Conservation (phyloP, 2,329 filamentous ascomycete genomes). For the Diplodia sapinea region DNA sequence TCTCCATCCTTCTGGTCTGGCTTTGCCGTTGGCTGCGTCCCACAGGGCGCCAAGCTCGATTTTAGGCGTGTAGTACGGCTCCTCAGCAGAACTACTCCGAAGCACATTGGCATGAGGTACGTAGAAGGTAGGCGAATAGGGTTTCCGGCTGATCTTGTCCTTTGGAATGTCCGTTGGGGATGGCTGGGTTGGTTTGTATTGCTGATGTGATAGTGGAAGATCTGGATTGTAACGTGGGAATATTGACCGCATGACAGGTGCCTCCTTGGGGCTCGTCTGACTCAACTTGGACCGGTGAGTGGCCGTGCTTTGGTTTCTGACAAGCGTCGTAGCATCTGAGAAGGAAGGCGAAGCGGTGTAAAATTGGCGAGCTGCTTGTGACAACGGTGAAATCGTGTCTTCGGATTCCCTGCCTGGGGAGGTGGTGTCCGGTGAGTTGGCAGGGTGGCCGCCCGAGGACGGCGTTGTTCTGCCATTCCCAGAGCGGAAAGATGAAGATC, state of each 20-base stretch:
- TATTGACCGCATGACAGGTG: constrained; percentile 67
- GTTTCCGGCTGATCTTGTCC: constrained; percentile 68
- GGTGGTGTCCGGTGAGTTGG: constrained; percentile 2
- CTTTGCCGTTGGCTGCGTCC: constrained; percentile 73
- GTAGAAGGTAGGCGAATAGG: constrained; percentile 62
- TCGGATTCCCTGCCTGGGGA: constrained; percentile 12
- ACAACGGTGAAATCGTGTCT: constrained; percentile 9
- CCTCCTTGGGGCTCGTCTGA: constrained; percentile 23
- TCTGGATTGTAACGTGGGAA: constrained; percentile 76
- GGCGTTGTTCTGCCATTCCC: constrained; percentile 20
- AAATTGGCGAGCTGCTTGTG: constrained; percentile 6
- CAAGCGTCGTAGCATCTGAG: constrained; percentile 43
- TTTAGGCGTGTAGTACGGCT: constrained; percentile 54
- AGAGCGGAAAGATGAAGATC: constrained; percentile 16
- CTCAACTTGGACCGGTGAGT: constrained; percentile 14
- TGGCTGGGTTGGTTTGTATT: constrained; percentile 71
- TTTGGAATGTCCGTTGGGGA: constrained; percentile 68
- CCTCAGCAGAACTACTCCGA: constrained; percentile 39
- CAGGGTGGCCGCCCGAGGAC: not conserved
- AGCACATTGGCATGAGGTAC: constrained; percentile 46
- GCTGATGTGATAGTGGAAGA: constrained; percentile 69
- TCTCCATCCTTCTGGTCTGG: constrained; percentile 46
- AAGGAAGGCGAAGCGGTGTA: constrained; percentile 17
- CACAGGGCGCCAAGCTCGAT: constrained; percentile 70
- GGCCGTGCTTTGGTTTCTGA: constrained; percentile 46